Percentiles rank a stretch among this genome's conserved stretches.
phyloP scores from a whole-genome alignment of 2,329 filamentous ascomycete species.

The Colletotrichum viniferum region DNA sequence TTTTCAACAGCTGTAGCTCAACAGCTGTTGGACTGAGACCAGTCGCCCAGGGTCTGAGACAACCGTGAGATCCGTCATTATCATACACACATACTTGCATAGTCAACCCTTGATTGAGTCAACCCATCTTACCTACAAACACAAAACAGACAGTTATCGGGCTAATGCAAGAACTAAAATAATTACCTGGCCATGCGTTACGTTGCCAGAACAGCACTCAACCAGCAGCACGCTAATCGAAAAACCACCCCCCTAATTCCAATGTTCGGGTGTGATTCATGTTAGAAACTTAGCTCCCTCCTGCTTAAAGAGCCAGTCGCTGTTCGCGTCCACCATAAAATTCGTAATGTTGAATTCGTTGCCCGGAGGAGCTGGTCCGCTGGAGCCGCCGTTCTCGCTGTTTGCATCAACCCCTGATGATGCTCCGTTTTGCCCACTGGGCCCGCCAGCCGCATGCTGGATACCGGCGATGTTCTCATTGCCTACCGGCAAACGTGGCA shows the following conservation, averaged over 20 bases:
- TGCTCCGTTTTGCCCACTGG: conserved; percentile 21
- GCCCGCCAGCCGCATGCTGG: conserved; percentile 22
- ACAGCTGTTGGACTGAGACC: not conserved
- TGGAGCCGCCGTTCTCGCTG: conserved; percentile 28
- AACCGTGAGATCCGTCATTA: not conserved
- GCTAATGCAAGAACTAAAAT: not conserved
- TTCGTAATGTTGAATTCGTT: conserved; percentile 81
- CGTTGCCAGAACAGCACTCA: not conserved
- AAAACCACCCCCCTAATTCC: not conserved
- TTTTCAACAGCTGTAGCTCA: not conserved
- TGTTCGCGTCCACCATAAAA: conserved; percentile 75
- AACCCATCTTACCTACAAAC: not conserved
- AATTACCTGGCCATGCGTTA: not conserved
- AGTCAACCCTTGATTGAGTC: not conserved
- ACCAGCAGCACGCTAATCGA: not conserved
- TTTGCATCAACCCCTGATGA: conserved; percentile 20
- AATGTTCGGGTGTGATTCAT: not conserved
- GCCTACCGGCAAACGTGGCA: conserved; percentile 70
- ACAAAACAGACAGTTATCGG: not conserved
- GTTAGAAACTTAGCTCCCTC: conserved; percentile 33
- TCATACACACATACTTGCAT: not conserved
- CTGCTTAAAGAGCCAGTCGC: conserved; percentile 75
- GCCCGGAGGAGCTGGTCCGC: conserved; percentile 30
- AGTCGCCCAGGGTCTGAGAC: not conserved
- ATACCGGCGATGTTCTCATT: conserved; percentile 33